phyloP scores from a whole-genome alignment of 1,284 basidiomycete species.

The Exobasidium cylindrosporum region DNA sequence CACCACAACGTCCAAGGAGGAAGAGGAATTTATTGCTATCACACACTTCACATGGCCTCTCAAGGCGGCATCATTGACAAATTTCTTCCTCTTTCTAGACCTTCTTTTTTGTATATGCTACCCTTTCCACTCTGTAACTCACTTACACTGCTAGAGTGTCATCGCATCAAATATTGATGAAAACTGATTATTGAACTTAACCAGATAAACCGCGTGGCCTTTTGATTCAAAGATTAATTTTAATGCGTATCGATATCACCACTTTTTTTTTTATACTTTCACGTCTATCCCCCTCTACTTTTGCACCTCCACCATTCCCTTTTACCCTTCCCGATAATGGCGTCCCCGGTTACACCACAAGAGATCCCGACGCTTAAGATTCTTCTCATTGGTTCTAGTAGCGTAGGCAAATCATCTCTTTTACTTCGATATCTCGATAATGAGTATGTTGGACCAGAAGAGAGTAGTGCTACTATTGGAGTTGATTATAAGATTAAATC shows the following conservation, averaged over 20 bases:
- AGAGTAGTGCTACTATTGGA: conserved; percentile 86
- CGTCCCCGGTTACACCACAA: background rate
- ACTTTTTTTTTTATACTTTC: background rate
- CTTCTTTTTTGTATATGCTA: too few species aligned
- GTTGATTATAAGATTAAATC: conserved; percentile 61
- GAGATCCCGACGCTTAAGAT: conserved; percentile 58
- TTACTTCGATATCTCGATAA: conserved; percentile 92
- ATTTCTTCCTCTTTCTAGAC: too few species aligned
- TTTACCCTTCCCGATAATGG: background rate
- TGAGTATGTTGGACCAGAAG: conserved; percentile 91
- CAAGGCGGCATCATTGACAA: too few species aligned
- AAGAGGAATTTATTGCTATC: too few species aligned
- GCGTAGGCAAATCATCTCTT: conserved; percentile 81
- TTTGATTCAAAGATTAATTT: background rate
- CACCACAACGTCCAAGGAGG: too few species aligned
- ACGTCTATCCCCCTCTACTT: background rate
- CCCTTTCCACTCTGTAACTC: too few species aligned
- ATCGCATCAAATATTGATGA: background rate
- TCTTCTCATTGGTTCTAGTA: conserved; percentile 71
- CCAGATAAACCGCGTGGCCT: background rate
- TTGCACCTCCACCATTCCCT: background rate
- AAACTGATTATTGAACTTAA: background rate
- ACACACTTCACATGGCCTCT: too few species aligned
- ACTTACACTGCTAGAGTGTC: too few species aligned
- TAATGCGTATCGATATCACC: background rate